Conservation (phyloP, 225 moss, liverwort and hornwort genomes). For the Pseudoscleropodium purum region DNA sequence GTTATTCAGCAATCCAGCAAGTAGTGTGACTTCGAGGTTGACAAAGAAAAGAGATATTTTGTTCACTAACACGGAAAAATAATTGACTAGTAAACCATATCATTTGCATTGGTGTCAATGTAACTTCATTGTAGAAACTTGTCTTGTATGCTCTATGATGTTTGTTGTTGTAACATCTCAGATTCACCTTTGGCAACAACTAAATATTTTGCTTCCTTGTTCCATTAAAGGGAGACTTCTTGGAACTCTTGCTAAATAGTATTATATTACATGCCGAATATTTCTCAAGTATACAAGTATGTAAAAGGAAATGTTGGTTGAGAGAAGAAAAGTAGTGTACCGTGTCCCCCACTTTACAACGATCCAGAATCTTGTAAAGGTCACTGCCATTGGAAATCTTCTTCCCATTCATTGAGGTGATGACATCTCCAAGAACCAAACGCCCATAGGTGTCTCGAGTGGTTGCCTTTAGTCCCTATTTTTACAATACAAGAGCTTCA, state of each 20-base stretch:
- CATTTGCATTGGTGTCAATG: background rate
- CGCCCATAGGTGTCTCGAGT: constrained; percentile 79
- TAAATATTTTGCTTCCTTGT: background rate
- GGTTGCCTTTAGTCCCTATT: constrained; percentile 67
- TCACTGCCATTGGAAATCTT: constrained; percentile 87
- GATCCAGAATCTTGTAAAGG: constrained; percentile 91
- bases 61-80: background rate
- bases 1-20: background rate
- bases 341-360: constrained; percentile 94
- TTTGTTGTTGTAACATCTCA: background rate
- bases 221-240: background rate
- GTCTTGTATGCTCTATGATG: background rate
- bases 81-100: background rate
- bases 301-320: background rate
- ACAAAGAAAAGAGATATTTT: background rate
- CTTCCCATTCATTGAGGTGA: constrained; percentile 82
- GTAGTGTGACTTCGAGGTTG: background rate
- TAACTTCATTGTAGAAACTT: background rate
- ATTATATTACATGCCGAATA: background rate
- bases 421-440: constrained; percentile 87
- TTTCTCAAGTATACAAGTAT: background rate
- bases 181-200: background rate
- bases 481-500: background rate
- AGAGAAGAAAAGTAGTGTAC: constrained; percentile 8
- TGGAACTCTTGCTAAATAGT: background rate